A percentile compares a stretch with the other conserved stretches of the same genome.
Conservation (phyloP, 495 filamentous ascomycete species). For the Oidiodendron maius region DNA sequence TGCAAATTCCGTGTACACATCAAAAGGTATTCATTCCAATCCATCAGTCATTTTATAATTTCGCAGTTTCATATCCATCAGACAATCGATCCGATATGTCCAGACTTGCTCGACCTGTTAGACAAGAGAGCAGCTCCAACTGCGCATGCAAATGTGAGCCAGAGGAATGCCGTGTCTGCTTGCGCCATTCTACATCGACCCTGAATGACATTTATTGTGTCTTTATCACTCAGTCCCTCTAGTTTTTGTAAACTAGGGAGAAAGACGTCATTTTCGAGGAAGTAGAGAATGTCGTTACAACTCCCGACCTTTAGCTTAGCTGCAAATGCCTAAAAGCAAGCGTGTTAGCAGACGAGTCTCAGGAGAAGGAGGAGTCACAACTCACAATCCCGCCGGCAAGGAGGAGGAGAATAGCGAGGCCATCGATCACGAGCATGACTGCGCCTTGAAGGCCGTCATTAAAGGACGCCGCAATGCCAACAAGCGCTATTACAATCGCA, state of each 20-base stretch:
- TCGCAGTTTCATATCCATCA: too few relatives aligned
- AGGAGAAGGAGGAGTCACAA: slow-evolving; percentile 6
- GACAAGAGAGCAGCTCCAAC: too few relatives aligned
- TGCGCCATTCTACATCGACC: slow-evolving; percentile 13
- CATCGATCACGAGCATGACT: slow-evolving; percentile 36
- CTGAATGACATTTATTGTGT: background rate
- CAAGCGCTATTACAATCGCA: slow-evolving; percentile 34
- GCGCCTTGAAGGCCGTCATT: slow-evolving; percentile 32
- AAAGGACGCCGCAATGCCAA: slow-evolving; percentile 34
- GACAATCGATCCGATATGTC: too few relatives aligned
- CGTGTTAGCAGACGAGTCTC: background rate
- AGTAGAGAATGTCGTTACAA: slow-evolving; percentile 7
- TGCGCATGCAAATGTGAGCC: too few relatives aligned
- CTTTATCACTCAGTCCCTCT: background rate
- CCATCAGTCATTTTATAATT: too few relatives aligned
- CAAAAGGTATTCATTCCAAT: too few relatives aligned
- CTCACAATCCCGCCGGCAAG: slow-evolving; percentile 51
- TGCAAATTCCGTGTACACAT: too few relatives aligned
- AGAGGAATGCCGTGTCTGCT: slow-evolving; percentile 18
- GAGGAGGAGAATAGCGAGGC: slow-evolving; percentile 34
- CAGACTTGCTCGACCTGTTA: too few relatives aligned
- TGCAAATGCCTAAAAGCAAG: slow-evolving; percentile 13
- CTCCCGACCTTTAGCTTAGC: slow-evolving; percentile 8
- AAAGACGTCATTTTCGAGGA: background rate
- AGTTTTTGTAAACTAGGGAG: background rate